A percentile compares a stretch with the other conserved stretches of the same genome.
Evolutionary conservation across 2,329 filamentous ascomycete species (phyloP).

Genomic region (Aspergillus intermedius): DNA sequence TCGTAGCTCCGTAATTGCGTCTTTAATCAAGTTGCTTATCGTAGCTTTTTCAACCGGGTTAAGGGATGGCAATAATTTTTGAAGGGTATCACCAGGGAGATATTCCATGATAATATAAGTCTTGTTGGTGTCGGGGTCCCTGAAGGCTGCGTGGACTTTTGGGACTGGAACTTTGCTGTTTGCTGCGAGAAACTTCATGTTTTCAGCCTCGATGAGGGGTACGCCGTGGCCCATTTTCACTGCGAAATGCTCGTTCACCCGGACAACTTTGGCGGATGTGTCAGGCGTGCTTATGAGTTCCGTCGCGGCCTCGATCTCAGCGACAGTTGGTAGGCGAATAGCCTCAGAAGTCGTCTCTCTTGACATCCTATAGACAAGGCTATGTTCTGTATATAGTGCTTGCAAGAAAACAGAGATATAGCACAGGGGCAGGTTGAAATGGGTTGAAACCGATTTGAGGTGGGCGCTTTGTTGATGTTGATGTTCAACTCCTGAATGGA

Average conservation of each 20-base stretch:
- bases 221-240: constrained; percentile 12
- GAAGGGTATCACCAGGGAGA: constrained; percentile 7
- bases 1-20: constrained; percentile 7
- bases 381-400: not conserved
- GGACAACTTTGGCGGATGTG: constrained; percentile 11
- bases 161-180: constrained; percentile 13
- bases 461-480: too few species aligned
- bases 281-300: constrained; percentile 10
- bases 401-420: not conserved
- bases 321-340: constrained; percentile 8
- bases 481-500: too few species aligned
- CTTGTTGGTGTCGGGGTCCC: constrained; percentile 11
- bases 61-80: constrained; percentile 7
- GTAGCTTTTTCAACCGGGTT: constrained; percentile 7
- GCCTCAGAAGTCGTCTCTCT: not conserved
- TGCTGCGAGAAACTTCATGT: constrained; percentile 13
- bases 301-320: constrained; percentile 14
- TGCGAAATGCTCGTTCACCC: constrained; percentile 11
- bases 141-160: constrained; percentile 9
- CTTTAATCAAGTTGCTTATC: constrained; percentile 6
- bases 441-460: too few species aligned
- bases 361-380: not conserved
- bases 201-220: constrained; percentile 12
- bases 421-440: not conserved
- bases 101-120: constrained; percentile 14